phyloP scores from a whole-genome alignment of 2,329 filamentous ascomycete species.

The Fusarium xyrophilum region DNA sequence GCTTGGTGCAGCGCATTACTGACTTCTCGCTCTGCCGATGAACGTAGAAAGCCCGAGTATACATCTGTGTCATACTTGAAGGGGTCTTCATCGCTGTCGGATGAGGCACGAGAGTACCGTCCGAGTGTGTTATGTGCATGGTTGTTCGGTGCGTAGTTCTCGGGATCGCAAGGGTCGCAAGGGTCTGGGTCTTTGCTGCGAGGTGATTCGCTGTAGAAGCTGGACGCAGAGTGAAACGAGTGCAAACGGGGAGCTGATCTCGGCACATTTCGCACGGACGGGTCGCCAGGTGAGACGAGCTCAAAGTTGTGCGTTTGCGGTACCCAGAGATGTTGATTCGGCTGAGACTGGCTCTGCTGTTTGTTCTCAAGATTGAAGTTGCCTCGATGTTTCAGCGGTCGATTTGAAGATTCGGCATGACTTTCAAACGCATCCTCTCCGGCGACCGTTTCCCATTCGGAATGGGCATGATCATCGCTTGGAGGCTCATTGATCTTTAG shows the following conservation, averaged over 20 bases:
- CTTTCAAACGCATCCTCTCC: constrained; percentile 38
- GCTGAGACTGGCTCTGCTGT: constrained; percentile 2
- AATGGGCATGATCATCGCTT: constrained; percentile 33
- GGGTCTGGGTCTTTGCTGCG: constrained; percentile 8
- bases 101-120: constrained; percentile 44
- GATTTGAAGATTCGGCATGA: constrained; percentile 3
- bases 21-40: constrained; percentile 52
- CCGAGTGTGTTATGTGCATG: constrained; percentile 12
- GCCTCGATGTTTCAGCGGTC: constrained; percentile 11
- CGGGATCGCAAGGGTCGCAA: not conserved
- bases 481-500: not conserved
- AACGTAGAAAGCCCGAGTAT: constrained; percentile 49
- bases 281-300: constrained; percentile 18
- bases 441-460: constrained; percentile 45
- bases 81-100: constrained; percentile 50
- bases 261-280: constrained; percentile 15
- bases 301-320: constrained; percentile 18
- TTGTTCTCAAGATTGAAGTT: constrained; percentile 29
- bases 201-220: constrained; percentile 35
- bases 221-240: constrained; percentile 43
- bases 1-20: constrained; percentile 49
- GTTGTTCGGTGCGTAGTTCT: not conserved
- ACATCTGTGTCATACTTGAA: constrained; percentile 55
- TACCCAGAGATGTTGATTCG: not conserved
- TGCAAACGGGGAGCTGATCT: constrained; percentile 17